These are phyloP conservation scores for Ophiostoma ips DNA, from an alignment of 2,329 filamentous ascomycete genomes.

Conservation along the genomic window DNA sequence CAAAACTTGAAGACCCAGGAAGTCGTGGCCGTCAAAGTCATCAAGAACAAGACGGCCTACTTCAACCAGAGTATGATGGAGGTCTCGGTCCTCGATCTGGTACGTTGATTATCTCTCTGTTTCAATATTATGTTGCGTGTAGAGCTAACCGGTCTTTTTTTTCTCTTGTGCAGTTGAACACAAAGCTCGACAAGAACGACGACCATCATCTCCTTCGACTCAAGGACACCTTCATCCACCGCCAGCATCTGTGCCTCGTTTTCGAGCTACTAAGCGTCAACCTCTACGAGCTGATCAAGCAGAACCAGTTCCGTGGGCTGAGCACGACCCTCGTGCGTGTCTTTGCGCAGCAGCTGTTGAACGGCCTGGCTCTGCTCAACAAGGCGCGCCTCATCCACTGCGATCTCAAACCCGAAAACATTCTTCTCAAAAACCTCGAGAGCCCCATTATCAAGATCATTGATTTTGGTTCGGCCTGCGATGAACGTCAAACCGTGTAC, in stretches of 20 bases:
- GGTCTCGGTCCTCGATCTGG: slow-evolving; percentile 89
- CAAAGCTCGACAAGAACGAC: slow-evolving; percentile 97
- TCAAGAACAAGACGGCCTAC: slow-evolving; percentile 97
- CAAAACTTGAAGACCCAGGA: slow-evolving; percentile 98
- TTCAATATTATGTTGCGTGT: neutral
- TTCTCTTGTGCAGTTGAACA: slow-evolving; percentile 65
- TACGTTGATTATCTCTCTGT: slow-evolving; percentile 26
- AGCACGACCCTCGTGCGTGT: slow-evolving; percentile 95
- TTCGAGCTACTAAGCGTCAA: slow-evolving; percentile 97
- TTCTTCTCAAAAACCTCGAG: slow-evolving; percentile 91
- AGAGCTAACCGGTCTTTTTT: too few relatives aligned
- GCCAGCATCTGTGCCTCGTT: slow-evolving; percentile 90
- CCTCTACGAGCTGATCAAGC: slow-evolving; percentile 96
- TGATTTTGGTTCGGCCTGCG: slow-evolving; percentile 95
- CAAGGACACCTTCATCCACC: slow-evolving; percentile 96
- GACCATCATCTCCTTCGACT: slow-evolving; percentile 89
- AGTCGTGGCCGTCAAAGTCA: slow-evolving; percentile 96
- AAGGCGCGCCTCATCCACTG: slow-evolving; percentile 96
- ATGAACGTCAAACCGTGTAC: slow-evolving; percentile 96
- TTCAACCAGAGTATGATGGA: slow-evolving; percentile 99
- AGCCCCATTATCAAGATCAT: slow-evolving; percentile 99
- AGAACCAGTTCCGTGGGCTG: slow-evolving; percentile 94
- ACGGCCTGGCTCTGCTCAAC: slow-evolving; percentile 80
- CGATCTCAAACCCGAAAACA: slow-evolving; percentile 96
- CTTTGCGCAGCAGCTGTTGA: slow-evolving; percentile 92